A percentile compares a stretch with the other conserved stretches of the same genome.
These are phyloP conservation scores for Pseudocercospora macadamiae DNA, from an alignment of 2,329 filamentous ascomycete species.

Conservation along the genomic window DNA sequence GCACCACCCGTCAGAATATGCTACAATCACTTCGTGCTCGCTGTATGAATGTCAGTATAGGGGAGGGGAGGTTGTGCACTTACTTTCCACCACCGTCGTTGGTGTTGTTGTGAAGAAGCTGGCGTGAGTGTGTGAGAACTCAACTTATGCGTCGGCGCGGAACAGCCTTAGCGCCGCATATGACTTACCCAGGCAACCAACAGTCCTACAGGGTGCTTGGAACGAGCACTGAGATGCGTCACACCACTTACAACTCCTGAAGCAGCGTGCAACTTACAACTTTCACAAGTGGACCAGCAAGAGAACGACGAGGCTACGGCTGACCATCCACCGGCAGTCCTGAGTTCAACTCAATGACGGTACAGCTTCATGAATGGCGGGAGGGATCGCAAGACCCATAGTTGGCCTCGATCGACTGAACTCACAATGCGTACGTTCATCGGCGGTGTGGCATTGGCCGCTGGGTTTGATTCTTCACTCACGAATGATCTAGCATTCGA, in stretches of 20 bases:
- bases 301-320: too few species aligned
- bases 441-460: too few species aligned
- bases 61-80: background rate
- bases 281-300: too few species aligned
- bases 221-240: background rate
- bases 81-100: background rate
- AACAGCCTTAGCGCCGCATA: background rate
- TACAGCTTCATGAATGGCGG: too few species aligned
- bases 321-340: too few species aligned
- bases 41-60: background rate
- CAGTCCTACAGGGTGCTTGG: background rate
- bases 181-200: background rate
- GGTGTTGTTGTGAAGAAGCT: background rate
- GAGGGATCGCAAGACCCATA: too few species aligned
- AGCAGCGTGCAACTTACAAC: background rate
- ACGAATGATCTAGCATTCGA: too few species aligned
- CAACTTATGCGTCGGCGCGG: background rate
- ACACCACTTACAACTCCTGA: background rate
- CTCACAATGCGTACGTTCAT: too few species aligned
- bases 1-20: background rate
- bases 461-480: too few species aligned
- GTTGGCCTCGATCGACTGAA: too few species aligned
- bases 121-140: background rate
- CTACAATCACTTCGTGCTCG: conserved; percentile 1
- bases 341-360: too few species aligned